Base-by-base conservation (phyloP, 2,329 filamentous ascomycete genomes). In the Pseudonectria buxi region DNA sequence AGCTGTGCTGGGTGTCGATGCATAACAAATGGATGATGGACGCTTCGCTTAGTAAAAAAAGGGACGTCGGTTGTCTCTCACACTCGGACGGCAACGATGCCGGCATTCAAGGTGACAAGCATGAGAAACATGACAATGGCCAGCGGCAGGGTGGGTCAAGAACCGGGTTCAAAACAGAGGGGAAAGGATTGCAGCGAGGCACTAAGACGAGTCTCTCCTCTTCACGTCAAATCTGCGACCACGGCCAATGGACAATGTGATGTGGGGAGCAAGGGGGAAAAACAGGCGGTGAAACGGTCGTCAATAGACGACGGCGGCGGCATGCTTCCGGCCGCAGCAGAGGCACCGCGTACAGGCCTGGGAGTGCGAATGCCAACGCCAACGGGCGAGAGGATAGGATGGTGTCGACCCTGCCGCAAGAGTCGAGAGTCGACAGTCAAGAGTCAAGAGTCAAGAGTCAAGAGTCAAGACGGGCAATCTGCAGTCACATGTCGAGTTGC, bases 241-340 rank as follows among this genome's bases (percentile, higher is more conserved):
- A 28, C 37, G 37, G 30, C 27, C 42, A 35, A 24, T 22, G 11
- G 41, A 16, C 33, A 39, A 47, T n/a, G n/a, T n/a, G n/a, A 46
- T 41, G 39, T n/a, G 45, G 39, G 40, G 44, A 36, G 39, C 36
- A 35, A 35, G 39, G 32, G 43, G 39, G 36, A 34, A 39, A 47
- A 51, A 52, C 28, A 52, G 47, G 49, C 49, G 49, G 49, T 51
- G 49, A 51, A 22, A 22, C 18, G 18, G 18, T 9, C 18, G 18
- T 22, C 5, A 24, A 31, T 24, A 31, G 14, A 11, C 14, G 6
- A n/a, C 14, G 45, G 41, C 34, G 43, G 36, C 37, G 18, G 18
- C 18, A 5, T 22, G 9, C 9, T 22, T 22, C 18, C 18, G 18
- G 18, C 9, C 18, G 5, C 18, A 9, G 18, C 18, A 22, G 18